Conservation (phyloP, 345 rosid species). For the Aurinia saxatilis region DNA sequence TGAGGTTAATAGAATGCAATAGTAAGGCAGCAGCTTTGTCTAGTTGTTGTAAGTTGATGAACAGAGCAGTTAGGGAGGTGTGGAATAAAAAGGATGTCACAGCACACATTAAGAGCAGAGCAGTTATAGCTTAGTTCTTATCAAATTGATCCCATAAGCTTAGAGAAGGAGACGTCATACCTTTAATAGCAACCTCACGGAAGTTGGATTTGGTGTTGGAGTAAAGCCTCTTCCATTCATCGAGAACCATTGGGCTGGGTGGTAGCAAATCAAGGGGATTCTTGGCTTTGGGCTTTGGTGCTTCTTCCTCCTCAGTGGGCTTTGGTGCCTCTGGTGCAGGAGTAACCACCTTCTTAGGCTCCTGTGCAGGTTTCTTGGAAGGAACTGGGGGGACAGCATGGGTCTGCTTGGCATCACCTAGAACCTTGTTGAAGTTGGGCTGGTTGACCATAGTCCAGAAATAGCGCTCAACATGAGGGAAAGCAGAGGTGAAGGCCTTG, state of each 20-base stretch:
- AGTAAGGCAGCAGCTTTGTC: not conserved
- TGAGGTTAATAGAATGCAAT: not conserved
- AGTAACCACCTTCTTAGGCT: constrained; percentile 25
- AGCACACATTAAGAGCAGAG: not conserved
- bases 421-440: constrained; percentile 63
- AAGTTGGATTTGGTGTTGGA: constrained; percentile 91
- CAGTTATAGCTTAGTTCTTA: not conserved
- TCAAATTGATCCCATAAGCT: not conserved
- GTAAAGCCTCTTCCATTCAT: constrained; percentile 98
- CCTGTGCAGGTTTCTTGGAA: constrained; percentile 27
- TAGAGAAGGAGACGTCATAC: too few species aligned
- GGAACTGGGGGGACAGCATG: constrained; percentile 42
- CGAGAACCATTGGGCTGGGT: constrained; percentile 84
- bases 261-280: constrained; percentile 90
- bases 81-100: too few species aligned
- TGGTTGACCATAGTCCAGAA: constrained; percentile 93
- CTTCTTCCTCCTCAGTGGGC: constrained; percentile 27
- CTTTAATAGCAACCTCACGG: constrained; percentile 95
- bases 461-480: constrained; percentile 87
- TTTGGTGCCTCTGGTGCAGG: constrained; percentile 27
- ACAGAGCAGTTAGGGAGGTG: not conserved
- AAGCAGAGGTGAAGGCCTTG: constrained; percentile 67
- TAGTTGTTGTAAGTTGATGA: not conserved
- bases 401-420: constrained; percentile 74
- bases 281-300: constrained; percentile 53